Evolutionary conservation across 208 protist species (phyloP), one percentile per base, ranked within the genome.

Genomic region (Leishmania major): DNA sequence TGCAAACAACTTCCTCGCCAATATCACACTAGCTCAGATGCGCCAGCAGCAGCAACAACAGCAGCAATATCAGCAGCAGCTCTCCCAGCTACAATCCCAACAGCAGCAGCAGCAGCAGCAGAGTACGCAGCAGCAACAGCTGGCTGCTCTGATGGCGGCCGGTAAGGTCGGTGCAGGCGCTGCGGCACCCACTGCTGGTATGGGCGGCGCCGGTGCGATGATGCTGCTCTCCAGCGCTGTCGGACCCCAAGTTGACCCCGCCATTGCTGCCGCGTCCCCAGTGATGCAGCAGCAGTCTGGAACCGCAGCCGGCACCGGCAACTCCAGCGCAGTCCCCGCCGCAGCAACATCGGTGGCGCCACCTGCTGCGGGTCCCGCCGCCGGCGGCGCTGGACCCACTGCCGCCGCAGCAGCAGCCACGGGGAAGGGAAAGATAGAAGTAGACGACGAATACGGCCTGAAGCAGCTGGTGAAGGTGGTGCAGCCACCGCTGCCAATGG

Each of bases 361-460:
- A 71, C 35, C 74, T 70, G 60, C 75, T 59, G 28, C 74, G 13
- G 74, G 53, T 28, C 37, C 55, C 40, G 75, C 25, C 25, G 62
- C 28, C n/a, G 53, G 59, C 47, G 74, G 22, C 43, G 53, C 64
- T 17, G 28, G 64, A 10, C 40, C 66, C 10, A 78, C 49, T 40
- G 75, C 62, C 62, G 69, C 67, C 2, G 59, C 75, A 4, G 59
- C 59, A 6, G 66, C 75, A 6, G 60, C 49, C 19, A 49, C 66
- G 8, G 67, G 45, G 17, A 89, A 87, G 11, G 84, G 84, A 17
- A 84, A 79, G 69, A 78, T 96, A 43, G 89, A 90, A 22, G 90
- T 96, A 78, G 87, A 95, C 15, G 93, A 92, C 40, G 90, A 94
- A 53, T 96, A 93, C 73, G 93, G 93, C 1, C 83, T 96, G 67